Evolutionary conservation across 2,329 filamentous ascomycete species (phyloP), one percentile per base, ranked within the genome.

Genomic region (Microsporum ferrugineum): DNA sequence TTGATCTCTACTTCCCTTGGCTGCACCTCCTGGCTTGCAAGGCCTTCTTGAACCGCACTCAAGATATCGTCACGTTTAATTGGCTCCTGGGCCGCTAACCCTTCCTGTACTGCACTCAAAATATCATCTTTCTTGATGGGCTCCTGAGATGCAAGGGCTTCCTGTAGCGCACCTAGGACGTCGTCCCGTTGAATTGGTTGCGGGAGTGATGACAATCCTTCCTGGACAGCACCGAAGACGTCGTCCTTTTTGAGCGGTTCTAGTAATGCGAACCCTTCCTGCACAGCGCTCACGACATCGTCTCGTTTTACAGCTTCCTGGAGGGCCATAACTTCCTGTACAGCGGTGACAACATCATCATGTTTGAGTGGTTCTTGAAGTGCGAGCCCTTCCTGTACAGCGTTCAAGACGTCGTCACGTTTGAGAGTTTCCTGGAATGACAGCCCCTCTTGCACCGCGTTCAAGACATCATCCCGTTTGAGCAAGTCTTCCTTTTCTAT

Each of bases 331-430:
- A 60, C 66, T 66, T 73, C 65, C 34, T 66, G 61, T 49, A 73
- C 65, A 59, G 67, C 62, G 27, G 27, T 59, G 31, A 66, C 53
- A 7, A 97, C 89, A 62, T 95, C 89, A 57, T 96, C 89, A 65
- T 88, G 84, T 67, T 85, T 86, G 55, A 89, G 23, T 5, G 62
- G 53, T 49, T 75, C 95, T 75, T 65, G 95, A 61, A 85, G 88
- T 70, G 96, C 91, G 84, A 91, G 95, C 0, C 91, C 92, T 66
- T 95, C 90, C 66, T 86, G 86, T 14, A 97, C 88, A 2, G 91
- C 91, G 27, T 88, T 47, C 5, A 47, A 2, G 43, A 47, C 17
- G 4, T 47, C 43, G 23, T 91, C 88, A 31, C 85, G 73, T 10
- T 75, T 75, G 68, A 59, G 65, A 63, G 71, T 62, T 14, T 73